Base-by-base conservation (phyloP, 768 basidiomycete genomes). In the Kockovaella imperatae region DNA sequence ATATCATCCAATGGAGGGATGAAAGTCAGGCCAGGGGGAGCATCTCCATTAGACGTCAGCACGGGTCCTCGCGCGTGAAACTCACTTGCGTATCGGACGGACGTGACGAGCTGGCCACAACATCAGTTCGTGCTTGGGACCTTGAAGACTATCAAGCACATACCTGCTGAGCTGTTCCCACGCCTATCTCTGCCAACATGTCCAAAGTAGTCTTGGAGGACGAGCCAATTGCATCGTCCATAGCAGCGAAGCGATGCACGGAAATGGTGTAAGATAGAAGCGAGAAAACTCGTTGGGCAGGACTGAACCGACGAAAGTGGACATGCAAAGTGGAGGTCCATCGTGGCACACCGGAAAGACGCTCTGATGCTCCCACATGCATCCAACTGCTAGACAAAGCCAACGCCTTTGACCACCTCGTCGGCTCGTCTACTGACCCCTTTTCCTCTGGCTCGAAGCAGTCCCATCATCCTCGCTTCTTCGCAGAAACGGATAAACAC, bases 391-490 rank as follows among this genome's bases (percentile, higher is more conserved):
- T 43, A 64, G 15, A 62, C 48, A 32, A 66, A 18, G n/a, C 53
- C 60, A 36, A 60, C 47, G 31, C 57, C 52, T 44, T 66, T 66
- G 24, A 66, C 54, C 6, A 66, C 64, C 53, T 66, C 64, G 38
- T 66, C 64, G 15, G 52, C 64, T n/a, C 60, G 17, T 29, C 54
- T 54, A 13, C 49, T 31, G 3, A 45, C 44, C 13, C 52, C 56
- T 43, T 53, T 57, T 14, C 60, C 64, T 45, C 53, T 53, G 4
- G 60, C 64, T 35, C 61, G 39, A 18, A 67, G 57, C 21, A 67
- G 43, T 2, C 64, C 64, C 13, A 67, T 32, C 61, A 67, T 63
- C 34, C 61, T 53, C 11, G 64, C 60, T 38, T 67, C 64, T 36
- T 61, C 59, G 31, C 57, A 58, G 50, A 67, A 67, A 5, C 64